These are phyloP conservation scores for Russula sp. DNA, from an alignment of 768 basidiomycete genomes.

Conservation along the genomic window DNA sequence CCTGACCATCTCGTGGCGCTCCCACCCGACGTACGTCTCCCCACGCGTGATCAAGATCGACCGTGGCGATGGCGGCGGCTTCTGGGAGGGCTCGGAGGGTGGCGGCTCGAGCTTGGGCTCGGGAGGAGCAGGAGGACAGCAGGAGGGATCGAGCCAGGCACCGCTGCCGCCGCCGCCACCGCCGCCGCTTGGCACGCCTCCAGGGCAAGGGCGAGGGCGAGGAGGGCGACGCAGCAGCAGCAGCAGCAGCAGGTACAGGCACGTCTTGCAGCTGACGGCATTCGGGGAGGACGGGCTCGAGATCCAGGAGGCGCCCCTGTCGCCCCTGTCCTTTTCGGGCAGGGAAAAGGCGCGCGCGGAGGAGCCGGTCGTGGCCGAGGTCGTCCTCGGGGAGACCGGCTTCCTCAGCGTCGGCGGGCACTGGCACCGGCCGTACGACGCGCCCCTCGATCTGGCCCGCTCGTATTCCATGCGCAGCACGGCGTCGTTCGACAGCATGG, in stretches of 20 bases:
- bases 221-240: not conserved
- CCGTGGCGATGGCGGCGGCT: not conserved
- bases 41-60: constrained; percentile 40
- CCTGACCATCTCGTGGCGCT: constrained; percentile 51
- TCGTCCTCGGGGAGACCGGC: constrained; percentile 58
- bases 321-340: constrained; percentile 31
- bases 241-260: constrained; percentile 12
- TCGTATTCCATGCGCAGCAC: constrained; percentile 40
- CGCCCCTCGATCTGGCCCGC: constrained; percentile 35
- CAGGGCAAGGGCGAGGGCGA: no score
- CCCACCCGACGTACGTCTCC: constrained; percentile 47
- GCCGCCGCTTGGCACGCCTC: no score
- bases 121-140: no score
- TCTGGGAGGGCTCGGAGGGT: no score
- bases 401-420: constrained; percentile 48
- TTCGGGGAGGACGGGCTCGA: constrained; percentile 70
- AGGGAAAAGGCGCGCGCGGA: constrained; percentile 46
- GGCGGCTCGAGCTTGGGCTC: no score
- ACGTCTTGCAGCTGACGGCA: constrained; percentile 62
- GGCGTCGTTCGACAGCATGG: constrained; percentile 45
- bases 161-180: no score
- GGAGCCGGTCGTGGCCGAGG: constrained; percentile 47
- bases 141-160: no score
- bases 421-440: constrained; percentile 39
- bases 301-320: constrained; percentile 58